Evolutionary conservation across 1,139 yeast species (phyloP), one percentile per base, ranked within the genome.

Genomic region (Spencermartinsiella ligniputridi): DNA sequence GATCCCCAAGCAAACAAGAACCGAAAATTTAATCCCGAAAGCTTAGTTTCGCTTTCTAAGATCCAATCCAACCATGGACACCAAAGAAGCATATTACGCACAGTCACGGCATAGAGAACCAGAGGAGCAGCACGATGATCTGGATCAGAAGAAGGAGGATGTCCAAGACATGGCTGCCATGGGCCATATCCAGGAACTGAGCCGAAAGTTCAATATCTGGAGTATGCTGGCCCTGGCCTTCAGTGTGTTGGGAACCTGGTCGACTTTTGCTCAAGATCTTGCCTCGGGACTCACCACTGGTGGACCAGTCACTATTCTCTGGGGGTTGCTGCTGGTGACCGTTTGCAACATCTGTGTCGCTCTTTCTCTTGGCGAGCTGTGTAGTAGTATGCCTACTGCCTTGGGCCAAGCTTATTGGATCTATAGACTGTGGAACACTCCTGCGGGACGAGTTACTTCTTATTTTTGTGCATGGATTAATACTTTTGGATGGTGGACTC

Each of bases 291-390:
- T 57, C 20, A 46, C 51, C 9, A 57, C 52, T 40, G 61, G 57
- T 15, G 59, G 58, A 20, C 48, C 56, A 13, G 52, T 56, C 16
- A 47, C 59, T 13, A 51, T 56, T 29, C 38, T 55, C 18, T 56
- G 57, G 58, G 60, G 59, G 3, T 44, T 55, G 45, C 35, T 37
- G 11, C 33, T 53, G 9, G 57, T 54, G 13, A 47, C 55, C 11
- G 32, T 48, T n/a, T 54, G 53, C 41, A 51, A 53, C 22, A 39
- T 54, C 9, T 55, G 57, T 33, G 55, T 56, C 29, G 56, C 57
- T 12, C 45, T 55, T 6, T 56, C 60, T 2, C 49, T 56, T 20
- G 60, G 56, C n/a, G 60, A 56, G 40, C 51, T 56, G 37, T 54
- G 58, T 38, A 51, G 47, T 40, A 46, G 48, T 11, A 44, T 42